Base-by-base conservation (phyloP, 176 grass and related monocot species). In the Oryza rufipogon region DNA sequence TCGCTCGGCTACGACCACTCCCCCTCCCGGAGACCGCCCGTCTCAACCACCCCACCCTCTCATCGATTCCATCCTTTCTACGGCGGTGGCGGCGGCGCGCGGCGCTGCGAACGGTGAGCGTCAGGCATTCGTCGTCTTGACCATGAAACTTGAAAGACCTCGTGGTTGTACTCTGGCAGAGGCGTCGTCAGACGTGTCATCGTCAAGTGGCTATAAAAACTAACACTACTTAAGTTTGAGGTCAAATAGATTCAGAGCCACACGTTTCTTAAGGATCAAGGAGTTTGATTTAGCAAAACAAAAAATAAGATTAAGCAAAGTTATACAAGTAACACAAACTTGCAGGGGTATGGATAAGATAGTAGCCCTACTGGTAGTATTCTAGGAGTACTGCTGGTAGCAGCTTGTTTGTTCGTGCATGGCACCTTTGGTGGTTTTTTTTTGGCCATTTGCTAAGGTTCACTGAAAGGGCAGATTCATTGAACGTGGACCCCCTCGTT, bases 401-500 rank as follows among this genome's bases (percentile, higher is more conserved):
- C 17, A 20, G 15, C 2, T 14, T 30, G 7, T 66, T 19, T 30
- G 25, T 46, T 74, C 69, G 66, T 44, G 56, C 32, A n/a, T 20
- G 52, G 7, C 80, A 25, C 5, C 48, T 20, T 20, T n/a, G 16
- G 22, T 9, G 6, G 64, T 10, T 32, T 32, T 32, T 32, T 32
- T 32, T 10, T 17, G 16, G 26, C 34, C 65, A 30, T 5, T 38
- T 17, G 41, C 6, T 20, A 75, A 75, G 72, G 63, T 84, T 84
- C 81, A 16, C 22, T 17, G 68, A 61, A 84, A 19, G 26, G 33
- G 76, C 70, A 58, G 56, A 47, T 90, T 73, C 83, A 19, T 46
- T 26, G 83, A 82, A 86, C 66, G 30, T 86, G 78, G 83, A 73
- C 68, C 19, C 36, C 49, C 34, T 26, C 20, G n/a, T 28, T 19